phyloP scores from a whole-genome alignment of 2,329 filamentous ascomycete species.

The Chaetomiaceae sp. region DNA sequence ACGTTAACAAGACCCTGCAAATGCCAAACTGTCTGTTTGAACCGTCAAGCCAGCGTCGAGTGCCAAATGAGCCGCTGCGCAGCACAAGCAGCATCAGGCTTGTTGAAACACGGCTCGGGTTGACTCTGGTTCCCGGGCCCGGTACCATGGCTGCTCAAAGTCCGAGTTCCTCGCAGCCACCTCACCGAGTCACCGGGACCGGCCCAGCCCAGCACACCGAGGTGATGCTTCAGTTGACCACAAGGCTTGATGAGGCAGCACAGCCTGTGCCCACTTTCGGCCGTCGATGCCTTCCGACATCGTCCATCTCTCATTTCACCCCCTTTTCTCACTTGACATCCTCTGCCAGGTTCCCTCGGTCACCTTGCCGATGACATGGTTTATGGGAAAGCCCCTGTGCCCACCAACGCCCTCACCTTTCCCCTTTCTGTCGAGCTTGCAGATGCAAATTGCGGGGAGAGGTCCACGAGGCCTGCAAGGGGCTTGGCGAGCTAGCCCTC shows the following conservation, averaged over 20 bases:
- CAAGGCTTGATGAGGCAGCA: too few species aligned
- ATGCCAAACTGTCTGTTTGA: background rate
- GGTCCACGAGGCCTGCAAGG: slow-evolving; percentile 6
- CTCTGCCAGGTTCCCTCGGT: background rate
- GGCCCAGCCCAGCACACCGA: slow-evolving; percentile 1
- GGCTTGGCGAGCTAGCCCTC: slow-evolving; percentile 7
- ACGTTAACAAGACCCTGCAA: too few species aligned
- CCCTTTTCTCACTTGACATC: too few species aligned
- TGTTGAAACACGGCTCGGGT: background rate
- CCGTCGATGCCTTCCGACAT: background rate
- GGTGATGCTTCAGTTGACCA: too few species aligned
- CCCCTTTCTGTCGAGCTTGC: slow-evolving; percentile 10
- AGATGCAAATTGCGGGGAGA: slow-evolving; percentile 14
- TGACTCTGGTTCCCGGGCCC: slow-evolving; percentile 1
- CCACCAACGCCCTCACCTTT: background rate
- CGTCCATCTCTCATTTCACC: background rate
- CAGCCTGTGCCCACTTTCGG: background rate
- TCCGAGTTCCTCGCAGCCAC: background rate
- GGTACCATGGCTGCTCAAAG: slow-evolving; percentile 1
- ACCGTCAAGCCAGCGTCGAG: background rate
- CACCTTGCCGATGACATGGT: background rate
- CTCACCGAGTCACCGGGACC: background rate
- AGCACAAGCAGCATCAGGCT: background rate
- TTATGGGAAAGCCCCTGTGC: background rate
- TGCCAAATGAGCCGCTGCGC: background rate